Evolutionary conservation across 2,329 filamentous ascomycete genomes (phyloP).

Genomic region (Neopestalotiopsis sp.): DNA sequence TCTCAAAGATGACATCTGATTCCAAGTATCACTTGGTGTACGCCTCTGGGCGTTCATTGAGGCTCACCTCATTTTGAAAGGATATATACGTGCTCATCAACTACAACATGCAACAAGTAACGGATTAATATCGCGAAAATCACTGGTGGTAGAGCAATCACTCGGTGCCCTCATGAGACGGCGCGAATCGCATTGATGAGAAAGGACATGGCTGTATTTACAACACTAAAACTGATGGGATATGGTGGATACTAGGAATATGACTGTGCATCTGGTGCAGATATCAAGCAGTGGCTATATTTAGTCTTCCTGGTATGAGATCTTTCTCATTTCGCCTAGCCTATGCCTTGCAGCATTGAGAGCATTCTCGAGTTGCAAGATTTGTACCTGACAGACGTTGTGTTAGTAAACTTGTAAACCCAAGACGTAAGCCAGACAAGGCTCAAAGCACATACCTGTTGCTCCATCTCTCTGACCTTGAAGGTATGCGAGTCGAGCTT

Average conservation of each 20-base stretch:
- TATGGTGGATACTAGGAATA: neutral
- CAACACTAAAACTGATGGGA: neutral
- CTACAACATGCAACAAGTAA: neutral
- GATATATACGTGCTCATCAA: neutral
- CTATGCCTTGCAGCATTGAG: conserved; percentile 79
- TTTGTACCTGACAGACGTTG: conserved; percentile 75
- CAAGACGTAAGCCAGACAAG: neutral
- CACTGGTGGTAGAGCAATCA: neutral
- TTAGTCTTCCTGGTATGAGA: conserved; percentile 84
- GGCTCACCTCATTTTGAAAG: too few relatives aligned
- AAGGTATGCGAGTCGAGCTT: conserved; percentile 94
- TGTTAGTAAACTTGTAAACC: conserved; percentile 24
- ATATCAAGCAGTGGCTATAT: neutral
- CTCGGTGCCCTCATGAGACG: neutral
- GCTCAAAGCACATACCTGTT: conserved; percentile 73
- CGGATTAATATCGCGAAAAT: neutral
- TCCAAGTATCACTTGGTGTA: too few relatives aligned
- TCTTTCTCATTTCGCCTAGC: conserved; percentile 97
- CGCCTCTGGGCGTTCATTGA: too few relatives aligned
- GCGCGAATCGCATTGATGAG: neutral
- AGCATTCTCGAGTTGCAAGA: conserved; percentile 90
- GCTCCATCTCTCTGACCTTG: conserved; percentile 99
- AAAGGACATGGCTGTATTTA: neutral
- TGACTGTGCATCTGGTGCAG: neutral
- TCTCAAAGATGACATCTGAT: too few relatives aligned